phyloP scores from a whole-genome alignment of 2,329 filamentous ascomycete genomes.

The Trichophyton simii region DNA sequence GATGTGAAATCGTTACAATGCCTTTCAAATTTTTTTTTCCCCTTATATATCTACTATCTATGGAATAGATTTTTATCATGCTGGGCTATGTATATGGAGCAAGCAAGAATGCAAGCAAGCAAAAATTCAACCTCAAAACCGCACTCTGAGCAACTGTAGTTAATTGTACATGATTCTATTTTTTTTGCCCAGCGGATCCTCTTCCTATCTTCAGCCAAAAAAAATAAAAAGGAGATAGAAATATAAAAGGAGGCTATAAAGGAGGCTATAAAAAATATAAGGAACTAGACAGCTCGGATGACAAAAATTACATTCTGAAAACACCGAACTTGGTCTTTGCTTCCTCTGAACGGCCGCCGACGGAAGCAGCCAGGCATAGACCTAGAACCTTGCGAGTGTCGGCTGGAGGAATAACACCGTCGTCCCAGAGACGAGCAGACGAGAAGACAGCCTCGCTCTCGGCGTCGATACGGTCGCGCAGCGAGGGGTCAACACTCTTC shows the following conservation, averaged over 20 bases:
- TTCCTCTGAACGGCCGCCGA: conserved; percentile 47
- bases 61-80: neutral
- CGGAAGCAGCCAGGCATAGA: conserved; percentile 56
- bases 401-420: conserved; percentile 66
- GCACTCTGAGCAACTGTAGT: neutral
- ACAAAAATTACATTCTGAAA: conserved; percentile 57
- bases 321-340: conserved; percentile 61
- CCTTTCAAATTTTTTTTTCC: conserved; percentile 7
- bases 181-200: neutral
- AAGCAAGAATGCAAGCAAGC: too few relatives aligned
- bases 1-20: conserved; percentile 11
- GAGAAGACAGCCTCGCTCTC: conserved; percentile 86
- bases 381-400: conserved; percentile 63
- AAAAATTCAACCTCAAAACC: neutral
- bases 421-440: conserved; percentile 81
- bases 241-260: neutral
- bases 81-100: neutral
- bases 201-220: neutral
- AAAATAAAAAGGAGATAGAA: neutral
- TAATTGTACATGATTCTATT: conserved; percentile 3
- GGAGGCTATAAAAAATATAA: neutral
- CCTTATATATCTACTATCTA: neutral
- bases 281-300: neutral
- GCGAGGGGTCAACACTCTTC: conserved; percentile 62
- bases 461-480: conserved; percentile 72